Base-by-base conservation (phyloP, 2,329 filamentous ascomycete genomes). In the Colletotrichum eremochloae region DNA sequence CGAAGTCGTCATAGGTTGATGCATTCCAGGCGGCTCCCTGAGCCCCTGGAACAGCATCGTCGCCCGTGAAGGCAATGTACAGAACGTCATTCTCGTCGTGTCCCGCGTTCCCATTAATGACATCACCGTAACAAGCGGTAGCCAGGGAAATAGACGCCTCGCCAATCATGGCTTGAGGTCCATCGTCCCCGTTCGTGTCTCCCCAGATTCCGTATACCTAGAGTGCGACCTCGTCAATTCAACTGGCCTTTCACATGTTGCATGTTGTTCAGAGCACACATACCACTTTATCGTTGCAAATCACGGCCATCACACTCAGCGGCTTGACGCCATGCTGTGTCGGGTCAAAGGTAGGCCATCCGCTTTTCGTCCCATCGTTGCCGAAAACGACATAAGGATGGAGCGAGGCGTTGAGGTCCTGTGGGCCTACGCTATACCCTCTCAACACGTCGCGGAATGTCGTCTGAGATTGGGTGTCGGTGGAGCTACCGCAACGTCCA, bases 201-300 rank as follows among this genome's bases (percentile, higher is more conserved):
- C 88, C 89, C 89, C 88, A 91, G 62, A 91, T 80, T 14, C 88
- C 89, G 76, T 91, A 91, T 74, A 85, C 82, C 85, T 87, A 62
- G 24, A 0, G 50, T 11, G 14, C 36, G 14, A 1, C 29, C 15
- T 56, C 40, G 67, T 52, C 2, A 29, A 50, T 62, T 36, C 8
- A 31, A n/a, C 52, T 2, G 46, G 40, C 14, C n/a, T 31, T 14
- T 40, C 2, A 50, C 12, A 15, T 0, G 18, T 0, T 40, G 18
- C 12, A 8, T 1, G 18, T 2, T 48, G 14, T 9, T 9, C 24
- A 4, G 1, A 9, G 3, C 6, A 7, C n/a, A 65, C 61, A 40
- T 74, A 82, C 81, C 76, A 86, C 75, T 74, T 85, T 79, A 33
- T 81, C 77, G 52, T 81, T 81, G 75, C 86, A 88, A 18, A 88